Conservation (phyloP, 345 rosid species). For the Lepidium africanum region DNA sequence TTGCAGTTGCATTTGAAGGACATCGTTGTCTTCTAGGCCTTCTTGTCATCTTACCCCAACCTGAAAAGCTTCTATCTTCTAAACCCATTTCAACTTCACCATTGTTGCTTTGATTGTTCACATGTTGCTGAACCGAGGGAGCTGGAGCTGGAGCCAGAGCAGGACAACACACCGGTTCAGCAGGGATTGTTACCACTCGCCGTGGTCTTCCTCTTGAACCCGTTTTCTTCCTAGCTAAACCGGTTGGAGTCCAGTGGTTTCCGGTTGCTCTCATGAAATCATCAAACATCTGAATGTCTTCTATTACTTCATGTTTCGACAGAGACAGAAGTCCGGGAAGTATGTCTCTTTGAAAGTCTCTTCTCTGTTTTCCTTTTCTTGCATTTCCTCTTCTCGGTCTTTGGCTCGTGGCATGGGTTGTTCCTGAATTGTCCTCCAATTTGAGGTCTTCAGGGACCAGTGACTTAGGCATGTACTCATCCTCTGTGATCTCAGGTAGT, state of each 20-base stretch:
- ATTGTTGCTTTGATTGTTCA: conserved; percentile 10
- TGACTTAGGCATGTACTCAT: conserved; percentile 35
- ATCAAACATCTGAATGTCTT: conserved; percentile 64
- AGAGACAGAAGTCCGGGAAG: conserved; percentile 57
- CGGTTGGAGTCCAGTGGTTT: conserved; percentile 42
- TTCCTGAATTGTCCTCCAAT: conserved; percentile 27
- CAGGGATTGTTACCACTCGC: conserved; percentile 20
- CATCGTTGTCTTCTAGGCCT: conserved; percentile 63
- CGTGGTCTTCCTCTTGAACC: conserved; percentile 47
- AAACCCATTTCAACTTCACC: conserved; percentile 30
- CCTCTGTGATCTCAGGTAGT: conserved; percentile 41
- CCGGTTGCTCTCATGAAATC: conserved; percentile 64
- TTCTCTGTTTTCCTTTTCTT: conserved; percentile 62
- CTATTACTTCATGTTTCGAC: conserved; percentile 57
- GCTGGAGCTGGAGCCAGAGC: conserved; percentile 7
- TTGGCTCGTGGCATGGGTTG: conserved; percentile 19
- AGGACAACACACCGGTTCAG: conserved; percentile 16
- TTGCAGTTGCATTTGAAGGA: conserved; percentile 29
- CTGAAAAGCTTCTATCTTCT: conserved; percentile 46
- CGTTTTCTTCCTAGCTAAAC: conserved; percentile 34
- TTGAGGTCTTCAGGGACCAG: conserved; percentile 28
- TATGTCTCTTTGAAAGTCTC: conserved; percentile 72
- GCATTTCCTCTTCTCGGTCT: conserved; percentile 57
- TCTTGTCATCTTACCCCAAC: conserved; percentile 87
- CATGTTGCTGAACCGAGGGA: conserved; percentile 23